Evolutionary conservation across 768 basidiomycete species (phyloP).

Genomic region (Scleroderma bovista): DNA sequence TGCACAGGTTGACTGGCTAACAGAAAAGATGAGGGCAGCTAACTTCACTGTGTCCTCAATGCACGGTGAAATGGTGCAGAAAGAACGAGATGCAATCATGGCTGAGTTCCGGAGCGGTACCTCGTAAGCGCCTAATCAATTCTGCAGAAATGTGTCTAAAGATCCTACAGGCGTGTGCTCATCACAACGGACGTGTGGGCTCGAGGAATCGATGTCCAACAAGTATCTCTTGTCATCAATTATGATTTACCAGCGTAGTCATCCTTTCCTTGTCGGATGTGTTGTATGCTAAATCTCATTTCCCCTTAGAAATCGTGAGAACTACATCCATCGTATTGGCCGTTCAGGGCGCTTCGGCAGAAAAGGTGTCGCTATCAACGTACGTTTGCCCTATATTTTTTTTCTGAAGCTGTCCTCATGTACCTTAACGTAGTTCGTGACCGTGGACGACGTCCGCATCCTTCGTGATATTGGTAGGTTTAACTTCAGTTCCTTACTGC

Average conservation of each 20-base stretch:
- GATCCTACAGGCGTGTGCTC: slow-evolving; percentile 66
- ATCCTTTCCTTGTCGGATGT: neutral
- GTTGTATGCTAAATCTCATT: neutral
- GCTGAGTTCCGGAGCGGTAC: slow-evolving; percentile 91
- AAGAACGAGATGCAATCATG: slow-evolving; percentile 95
- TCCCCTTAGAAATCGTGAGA: slow-evolving; percentile 78
- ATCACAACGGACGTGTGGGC: slow-evolving; percentile 98
- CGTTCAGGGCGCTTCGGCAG: slow-evolving; percentile 98
- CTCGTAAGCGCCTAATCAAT: slow-evolving; percentile 50
- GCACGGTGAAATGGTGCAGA: slow-evolving; percentile 96
- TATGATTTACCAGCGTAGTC: slow-evolving; percentile 91
- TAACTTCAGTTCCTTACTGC: neutral
- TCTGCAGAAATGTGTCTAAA: slow-evolving; percentile 1
- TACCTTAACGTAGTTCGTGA: slow-evolving; percentile 62
- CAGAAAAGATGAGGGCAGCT: slow-evolving; percentile 98
- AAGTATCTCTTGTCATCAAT: slow-evolving; percentile 96
- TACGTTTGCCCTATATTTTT: slow-evolving; percentile 33
- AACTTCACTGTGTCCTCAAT: slow-evolving; percentile 97
- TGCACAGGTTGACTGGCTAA: slow-evolving; percentile 88
- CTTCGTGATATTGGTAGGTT: slow-evolving; percentile 90
- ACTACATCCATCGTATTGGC: slow-evolving; percentile 99
- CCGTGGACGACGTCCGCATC: slow-evolving; percentile 93
- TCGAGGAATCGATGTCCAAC: slow-evolving; percentile 96
- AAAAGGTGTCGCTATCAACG: slow-evolving; percentile 99
- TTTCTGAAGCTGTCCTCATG: slow-evolving; percentile 12